Evolutionary conservation across 2,329 filamentous ascomycete genomes (phyloP), one percentile per base, ranked within the genome.

Genomic region (Colletotrichum sp.): DNA sequence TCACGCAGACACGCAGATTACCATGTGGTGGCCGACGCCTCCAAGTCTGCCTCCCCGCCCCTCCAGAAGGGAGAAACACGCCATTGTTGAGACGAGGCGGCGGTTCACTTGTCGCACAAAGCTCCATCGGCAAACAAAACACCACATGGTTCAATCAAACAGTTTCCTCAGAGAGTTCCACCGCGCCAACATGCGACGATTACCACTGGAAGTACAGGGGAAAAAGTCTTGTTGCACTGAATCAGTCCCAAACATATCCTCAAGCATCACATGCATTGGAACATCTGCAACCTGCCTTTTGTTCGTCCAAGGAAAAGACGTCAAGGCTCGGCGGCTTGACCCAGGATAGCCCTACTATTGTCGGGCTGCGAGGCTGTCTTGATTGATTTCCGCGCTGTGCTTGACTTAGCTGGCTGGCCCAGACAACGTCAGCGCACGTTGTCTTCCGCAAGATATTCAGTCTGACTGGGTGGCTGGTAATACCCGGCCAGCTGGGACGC

Each of bases 91-190:
- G 67, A 74, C 30, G 67, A 66, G 48, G 34, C 30, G 48, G 48
- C 30, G 60, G 61, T 32, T 67, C 61, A 28, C 28, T 36, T 6
- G 60, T 60, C 60, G 72, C 67, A 72, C 60, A 74, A 66, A 66
- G 72, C 68, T 21, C 67, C 34, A 64, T 67, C 66, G 52, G 34
- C 52, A 71, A 74, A 52, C 72, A 72, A 70, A 52, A 64, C 65
- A 67, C 65, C 68, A 60, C 48, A 61, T 52, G 68, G 58, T 64
- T 74, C 72, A 64, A 70, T 63, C 43, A 43, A 74, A 71, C 28
- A 38, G 24, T 34, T 34, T 34, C 61, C 24, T 58, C 32, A 4
- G 32, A 32, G 26, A 8, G 34, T 48, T 57, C n/a, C 36, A 38
- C 68, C 18, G 34, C 55, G 28, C 36, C 28, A 24, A 65, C 36